These are phyloP conservation scores for Termitomyces sp. DNA, from an alignment of 768 basidiomycete species.

Conservation along the genomic window DNA sequence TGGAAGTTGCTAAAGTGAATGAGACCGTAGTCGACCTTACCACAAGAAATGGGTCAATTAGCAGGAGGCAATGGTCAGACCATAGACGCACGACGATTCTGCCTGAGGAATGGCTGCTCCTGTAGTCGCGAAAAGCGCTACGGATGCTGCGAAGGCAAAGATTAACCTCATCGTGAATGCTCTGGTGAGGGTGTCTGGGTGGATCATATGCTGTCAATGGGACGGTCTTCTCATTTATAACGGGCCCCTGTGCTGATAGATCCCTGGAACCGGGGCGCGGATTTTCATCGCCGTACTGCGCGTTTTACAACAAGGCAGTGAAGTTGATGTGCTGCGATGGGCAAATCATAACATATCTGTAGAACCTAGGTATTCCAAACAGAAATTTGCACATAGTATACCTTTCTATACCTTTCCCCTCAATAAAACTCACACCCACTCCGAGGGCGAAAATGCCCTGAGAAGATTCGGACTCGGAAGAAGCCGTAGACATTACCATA, in stretches of 20 bases:
- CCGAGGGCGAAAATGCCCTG: background rate
- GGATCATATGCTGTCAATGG: background rate
- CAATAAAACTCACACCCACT: background rate
- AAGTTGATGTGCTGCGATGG: background rate
- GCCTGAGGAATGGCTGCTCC: slow-evolving; percentile 1
- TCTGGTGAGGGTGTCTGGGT: background rate
- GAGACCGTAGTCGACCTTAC: background rate
- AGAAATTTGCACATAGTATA: no score
- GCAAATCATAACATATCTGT: no score
- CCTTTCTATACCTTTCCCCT: background rate
- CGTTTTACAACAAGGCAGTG: background rate
- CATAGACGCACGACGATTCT: background rate
- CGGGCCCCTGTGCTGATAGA: background rate
- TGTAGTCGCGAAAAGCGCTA: background rate
- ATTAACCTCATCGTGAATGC: background rate
- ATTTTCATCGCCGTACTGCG: background rate
- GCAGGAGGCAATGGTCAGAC: background rate
- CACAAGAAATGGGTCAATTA: background rate
- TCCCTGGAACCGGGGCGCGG: background rate
- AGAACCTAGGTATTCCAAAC: no score
- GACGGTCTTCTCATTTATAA: background rate
- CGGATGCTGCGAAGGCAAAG: background rate
- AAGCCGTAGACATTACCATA: background rate
- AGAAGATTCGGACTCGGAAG: background rate
- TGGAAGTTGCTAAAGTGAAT: background rate